A percentile compares a stretch with the other conserved stretches of the same genome.
Conservation (phyloP, 2,329 filamentous ascomycete genomes). For the Coniochaeta prunicola region DNA sequence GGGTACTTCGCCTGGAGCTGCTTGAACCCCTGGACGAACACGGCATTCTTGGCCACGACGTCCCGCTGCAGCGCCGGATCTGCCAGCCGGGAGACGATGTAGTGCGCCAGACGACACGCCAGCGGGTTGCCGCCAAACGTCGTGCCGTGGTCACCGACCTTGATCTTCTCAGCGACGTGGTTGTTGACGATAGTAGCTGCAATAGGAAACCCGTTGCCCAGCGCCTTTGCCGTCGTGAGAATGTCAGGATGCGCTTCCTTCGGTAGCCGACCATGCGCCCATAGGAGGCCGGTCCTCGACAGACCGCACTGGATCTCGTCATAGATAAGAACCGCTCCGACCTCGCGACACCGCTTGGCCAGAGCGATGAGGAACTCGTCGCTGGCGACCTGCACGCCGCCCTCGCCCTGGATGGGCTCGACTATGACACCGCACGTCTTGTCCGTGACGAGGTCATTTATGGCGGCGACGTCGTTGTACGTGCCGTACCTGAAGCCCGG, state of each 20-base stretch:
- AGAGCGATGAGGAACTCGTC: conserved; percentile 79
- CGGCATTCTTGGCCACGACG: conserved; percentile 58
- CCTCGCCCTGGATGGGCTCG: conserved; percentile 96
- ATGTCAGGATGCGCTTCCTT: conserved; percentile 85
- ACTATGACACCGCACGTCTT: conserved; percentile 91
- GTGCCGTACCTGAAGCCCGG: conserved; percentile 84
- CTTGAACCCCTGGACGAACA: conserved; percentile 42
- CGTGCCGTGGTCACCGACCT: conserved; percentile 75
- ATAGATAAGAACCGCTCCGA: conserved; percentile 84
- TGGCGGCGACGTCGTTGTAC: conserved; percentile 71
- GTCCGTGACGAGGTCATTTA: conserved; percentile 70
- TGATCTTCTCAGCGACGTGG: conserved; percentile 59
- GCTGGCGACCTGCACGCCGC: conserved; percentile 77
- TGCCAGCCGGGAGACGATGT: conserved; percentile 73
- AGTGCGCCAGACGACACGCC: conserved; percentile 74
- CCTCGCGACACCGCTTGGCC: conserved; percentile 75
- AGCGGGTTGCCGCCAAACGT: conserved; percentile 92
- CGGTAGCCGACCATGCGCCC: conserved; percentile 76
- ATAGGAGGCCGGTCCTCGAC: conserved; percentile 77
- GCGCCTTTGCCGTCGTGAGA: conserved; percentile 87
- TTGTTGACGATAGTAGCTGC: conserved; percentile 63
- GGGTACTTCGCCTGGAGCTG: conserved; percentile 48
- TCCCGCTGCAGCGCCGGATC: conserved; percentile 61
- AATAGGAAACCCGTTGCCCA: conserved; percentile 94
- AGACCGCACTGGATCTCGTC: conserved; percentile 98